A percentile compares a stretch with the other conserved stretches of the same genome.
Evolutionary conservation across 805 yeast genomes (phyloP).

Genomic region (Saccharomycopsis capsularis): DNA sequence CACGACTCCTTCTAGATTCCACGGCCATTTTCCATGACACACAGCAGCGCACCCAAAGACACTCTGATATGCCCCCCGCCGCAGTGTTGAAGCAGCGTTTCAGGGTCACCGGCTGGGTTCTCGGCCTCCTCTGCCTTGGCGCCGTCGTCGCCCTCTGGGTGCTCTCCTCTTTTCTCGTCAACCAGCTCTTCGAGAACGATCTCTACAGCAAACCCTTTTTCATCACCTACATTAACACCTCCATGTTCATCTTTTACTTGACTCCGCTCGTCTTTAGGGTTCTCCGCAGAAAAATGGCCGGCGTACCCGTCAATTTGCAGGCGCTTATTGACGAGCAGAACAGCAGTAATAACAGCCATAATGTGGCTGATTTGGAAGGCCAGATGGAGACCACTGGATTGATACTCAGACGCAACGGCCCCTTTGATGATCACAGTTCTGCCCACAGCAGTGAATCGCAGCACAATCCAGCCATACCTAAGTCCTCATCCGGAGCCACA

Average conservation of each 20-base stretch:
- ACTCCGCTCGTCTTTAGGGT: constrained; percentile 43
- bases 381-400: constrained; percentile 16
- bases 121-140: constrained; percentile 67
- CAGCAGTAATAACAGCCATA: neutral
- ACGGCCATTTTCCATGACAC: too few relatives aligned
- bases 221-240: constrained; percentile 87
- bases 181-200: constrained; percentile 61
- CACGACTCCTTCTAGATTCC: too few relatives aligned
- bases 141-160: constrained; percentile 89
- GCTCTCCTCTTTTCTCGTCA: constrained; percentile 76
- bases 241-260: constrained; percentile 73
- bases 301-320: neutral
- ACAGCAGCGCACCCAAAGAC: too few relatives aligned
- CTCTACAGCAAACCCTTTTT: constrained; percentile 83
- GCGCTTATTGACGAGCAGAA: neutral
- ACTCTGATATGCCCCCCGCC: too few relatives aligned
- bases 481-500: too few relatives aligned
- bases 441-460: neutral
- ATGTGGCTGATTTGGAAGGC: constrained; percentile 8
- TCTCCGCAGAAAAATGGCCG: constrained; percentile 17
- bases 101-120: constrained; percentile 45
- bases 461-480: neutral
- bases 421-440: constrained; percentile 9
- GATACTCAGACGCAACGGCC: constrained; percentile 5
- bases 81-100: too few relatives aligned